Evolutionary conservation across 768 basidiomycete genomes (phyloP), one percentile per base, ranked within the genome.

Genomic region (Coprinopsis cinerea): DNA sequence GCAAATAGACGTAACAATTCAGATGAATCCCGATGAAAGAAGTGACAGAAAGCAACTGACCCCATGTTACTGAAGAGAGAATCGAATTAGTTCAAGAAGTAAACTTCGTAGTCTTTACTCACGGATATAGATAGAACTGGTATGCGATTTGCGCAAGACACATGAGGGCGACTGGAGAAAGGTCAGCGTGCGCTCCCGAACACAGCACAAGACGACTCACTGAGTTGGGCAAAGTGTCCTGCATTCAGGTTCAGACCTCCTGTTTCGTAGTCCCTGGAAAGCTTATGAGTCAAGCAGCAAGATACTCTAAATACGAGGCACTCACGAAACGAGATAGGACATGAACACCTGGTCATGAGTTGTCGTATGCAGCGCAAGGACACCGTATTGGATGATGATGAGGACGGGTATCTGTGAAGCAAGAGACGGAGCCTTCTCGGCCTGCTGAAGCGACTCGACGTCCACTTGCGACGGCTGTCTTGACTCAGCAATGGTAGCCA

Each of bases 201-300:
- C 27, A 10, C 34, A 54, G 10, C 35, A 26, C 35, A 44, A 23
- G 13, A n/a, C 2, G 30, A 69, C 79, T 45, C 53, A 91, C 86
- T 93, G 15, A 97, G 77, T 62, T 92, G 83, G 1, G 94, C 91
- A 67, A 94, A 99, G 66, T 96, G 82, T 1, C 86, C 88, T 0
- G 96, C 90, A 59, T 85, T 87, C 47, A 99, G 73, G 50, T 91
- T 92, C 55, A 99, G 67, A 1, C 96, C 96, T n/a, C 94, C 94
- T 4, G 82, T 75, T 17, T 79, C 72, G 61, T 90, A 90, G 57
- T 87, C 82, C 13, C 90, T 94, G 61, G 24, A 22, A 42, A 44
- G 35, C 15, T 43, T 18, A 26, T 4, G 15, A 4, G 18, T 15
- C 46, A 48, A 37, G 2, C 18, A 41, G 13, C 15, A 23, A 47